Evolutionary conservation across 805 yeast species (phyloP), one percentile per base, ranked within the genome.

Genomic region (Cyberlindnera xishuangbannaensis): DNA sequence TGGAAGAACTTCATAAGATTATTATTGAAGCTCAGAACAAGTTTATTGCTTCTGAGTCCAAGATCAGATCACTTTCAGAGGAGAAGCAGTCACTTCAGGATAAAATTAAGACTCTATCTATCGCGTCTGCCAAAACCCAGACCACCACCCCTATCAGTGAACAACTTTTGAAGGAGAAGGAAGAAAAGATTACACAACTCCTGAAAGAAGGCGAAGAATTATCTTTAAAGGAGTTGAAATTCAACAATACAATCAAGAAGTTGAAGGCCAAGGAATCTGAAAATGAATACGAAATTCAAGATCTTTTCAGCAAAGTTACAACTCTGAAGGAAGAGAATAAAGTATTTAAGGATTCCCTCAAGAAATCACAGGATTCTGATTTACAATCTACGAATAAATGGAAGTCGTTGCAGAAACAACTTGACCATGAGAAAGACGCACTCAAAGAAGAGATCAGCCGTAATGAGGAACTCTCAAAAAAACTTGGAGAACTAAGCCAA

Each of bases 121-220:
- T 30, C 44, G 13, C 13, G 34, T 17, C 13, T 22, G 8, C 5
- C 28, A 7, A 21, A 12, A 12, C 6, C 27, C n/a, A n/a, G 18
- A 16, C 13, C 31, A 11, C n/a, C 24, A 25, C 29, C 26, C 27
- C 11, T 9, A 4, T 2, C 20, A 11, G 33, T 33, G 2, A 39
- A 52, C 36, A 41, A 62, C 45, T 42, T 67, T 57, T 49, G 15
- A 48, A 45, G 27, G 51, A 73, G 56, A 46, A 79, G 63, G 62
- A 87, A 32, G 69, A 64, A 10, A 71, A 76, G 19, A 76, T 88
- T 17, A 69, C 72, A 13, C 77, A 79, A 36, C 59, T 88, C 18
- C 51, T 83, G 50, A 75, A 71, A 34, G 95, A 87, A 56, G 95
- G 95, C 4, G 78, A 81, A 41, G 73, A 70, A 16, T 58, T 86